Percentiles rank a stretch among this genome's conserved stretches.
Conservation (phyloP, 1,284 basidiomycete species). For the Stygiomarasmius scandens region DNA sequence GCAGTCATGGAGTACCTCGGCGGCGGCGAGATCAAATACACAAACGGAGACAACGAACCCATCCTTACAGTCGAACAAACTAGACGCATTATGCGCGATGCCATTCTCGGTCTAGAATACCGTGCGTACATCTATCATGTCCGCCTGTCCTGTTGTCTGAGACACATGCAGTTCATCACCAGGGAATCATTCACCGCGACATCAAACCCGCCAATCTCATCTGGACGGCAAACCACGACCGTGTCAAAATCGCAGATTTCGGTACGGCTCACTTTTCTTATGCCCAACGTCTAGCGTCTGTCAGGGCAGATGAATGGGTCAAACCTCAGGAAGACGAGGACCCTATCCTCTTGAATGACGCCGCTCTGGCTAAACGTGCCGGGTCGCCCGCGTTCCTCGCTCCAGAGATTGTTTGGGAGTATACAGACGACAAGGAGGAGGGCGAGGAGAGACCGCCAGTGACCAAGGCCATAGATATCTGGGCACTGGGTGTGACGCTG, state of each 20-base stretch:
- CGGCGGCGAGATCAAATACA: slow-evolving; percentile 93
- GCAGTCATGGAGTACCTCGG: slow-evolving; percentile 95
- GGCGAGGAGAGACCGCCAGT: slow-evolving; percentile 61
- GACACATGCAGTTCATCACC: slow-evolving; percentile 76
- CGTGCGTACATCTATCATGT: slow-evolving; percentile 52
- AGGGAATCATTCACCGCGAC: slow-evolving; percentile 98
- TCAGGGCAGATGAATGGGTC: slow-evolving; percentile 36
- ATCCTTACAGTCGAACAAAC: slow-evolving; percentile 83
- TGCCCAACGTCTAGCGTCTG: slow-evolving; percentile 70
- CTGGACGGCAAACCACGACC: slow-evolving; percentile 79
- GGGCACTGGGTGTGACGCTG: slow-evolving; percentile 97
- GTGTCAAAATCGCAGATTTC: slow-evolving; percentile 97
- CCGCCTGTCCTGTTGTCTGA: neutral
- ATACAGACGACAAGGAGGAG: slow-evolving; percentile 25
- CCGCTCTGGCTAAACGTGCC: slow-evolving; percentile 90
- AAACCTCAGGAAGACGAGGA: slow-evolving; percentile 41
- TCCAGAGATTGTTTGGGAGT: slow-evolving; percentile 87
- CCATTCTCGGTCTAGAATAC: slow-evolving; percentile 92
- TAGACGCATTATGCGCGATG: slow-evolving; percentile 87
- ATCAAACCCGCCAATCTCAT: slow-evolving; percentile 99
- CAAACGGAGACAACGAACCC: slow-evolving; percentile 64
- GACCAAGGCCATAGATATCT: slow-evolving; percentile 97
- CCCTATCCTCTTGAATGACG: slow-evolving; percentile 79
- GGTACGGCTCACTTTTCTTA: slow-evolving; percentile 92
- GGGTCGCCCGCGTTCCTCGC: slow-evolving; percentile 98